A percentile compares a stretch with the other conserved stretches of the same genome.
Evolutionary conservation across 768 basidiomycete species (phyloP).

Genomic region (Tulasnella sp.): DNA sequence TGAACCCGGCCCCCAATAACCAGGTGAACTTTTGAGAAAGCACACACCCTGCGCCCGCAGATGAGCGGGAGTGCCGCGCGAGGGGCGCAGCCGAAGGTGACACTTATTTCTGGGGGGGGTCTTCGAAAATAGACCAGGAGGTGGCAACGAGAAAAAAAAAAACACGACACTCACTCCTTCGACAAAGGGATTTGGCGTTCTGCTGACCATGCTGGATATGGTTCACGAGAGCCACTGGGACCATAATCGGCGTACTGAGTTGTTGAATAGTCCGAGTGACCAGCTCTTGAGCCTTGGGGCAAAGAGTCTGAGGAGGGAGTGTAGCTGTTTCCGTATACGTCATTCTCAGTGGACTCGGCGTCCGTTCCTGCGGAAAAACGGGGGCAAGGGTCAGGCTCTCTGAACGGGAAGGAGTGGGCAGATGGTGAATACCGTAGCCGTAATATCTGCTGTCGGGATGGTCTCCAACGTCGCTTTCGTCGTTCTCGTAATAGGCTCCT

Average conservation of each 20-base stretch:
- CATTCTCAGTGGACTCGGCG: slow-evolving; percentile 72
- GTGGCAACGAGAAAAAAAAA: not conserved
- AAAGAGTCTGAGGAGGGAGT: slow-evolving; percentile 74
- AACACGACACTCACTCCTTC: slow-evolving; percentile 57
- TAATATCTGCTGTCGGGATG: slow-evolving; percentile 61
- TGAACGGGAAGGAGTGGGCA: slow-evolving; percentile 51
- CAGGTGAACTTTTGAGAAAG: not conserved
- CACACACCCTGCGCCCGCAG: not conserved
- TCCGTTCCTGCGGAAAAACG: slow-evolving; percentile 42
- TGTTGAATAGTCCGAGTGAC: slow-evolving; percentile 62
- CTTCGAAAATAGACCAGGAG: slow-evolving; percentile 4
- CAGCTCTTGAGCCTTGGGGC: slow-evolving; percentile 15
- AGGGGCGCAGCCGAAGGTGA: not conserved
- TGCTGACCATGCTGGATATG: slow-evolving; percentile 90
- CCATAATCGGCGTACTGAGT: slow-evolving; percentile 66
- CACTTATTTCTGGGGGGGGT: not conserved
- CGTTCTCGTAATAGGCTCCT: slow-evolving; percentile 63
- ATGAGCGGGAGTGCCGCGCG: not conserved
- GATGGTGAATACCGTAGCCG: slow-evolving; percentile 55
- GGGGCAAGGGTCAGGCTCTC: slow-evolving; percentile 30
- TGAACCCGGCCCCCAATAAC: not conserved
- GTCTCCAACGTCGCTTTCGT: slow-evolving; percentile 69
- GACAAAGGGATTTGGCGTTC: slow-evolving; percentile 95
- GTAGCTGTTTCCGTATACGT: slow-evolving; percentile 64
- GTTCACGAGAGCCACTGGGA: slow-evolving; percentile 60